phyloP scores from a whole-genome alignment of 106 monocot genomes.

The Allium fistulosum region DNA sequence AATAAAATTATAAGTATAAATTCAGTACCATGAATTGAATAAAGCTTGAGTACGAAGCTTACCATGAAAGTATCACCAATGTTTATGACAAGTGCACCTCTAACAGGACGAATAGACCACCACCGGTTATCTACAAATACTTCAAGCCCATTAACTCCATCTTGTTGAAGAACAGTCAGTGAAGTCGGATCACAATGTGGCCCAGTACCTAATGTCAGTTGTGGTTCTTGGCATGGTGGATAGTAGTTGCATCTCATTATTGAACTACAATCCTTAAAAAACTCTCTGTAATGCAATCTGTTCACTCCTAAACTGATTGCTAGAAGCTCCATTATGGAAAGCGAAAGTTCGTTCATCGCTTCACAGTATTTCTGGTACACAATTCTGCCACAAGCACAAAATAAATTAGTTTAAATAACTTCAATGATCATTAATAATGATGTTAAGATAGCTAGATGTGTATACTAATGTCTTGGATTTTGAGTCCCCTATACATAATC shows the following conservation, averaged over 20 bases:
- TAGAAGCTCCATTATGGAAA: constrained; percentile 67
- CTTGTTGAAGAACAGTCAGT: constrained; percentile 54
- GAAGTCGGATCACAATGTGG: constrained; percentile 66
- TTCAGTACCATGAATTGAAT: neutral
- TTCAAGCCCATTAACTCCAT: constrained; percentile 50
- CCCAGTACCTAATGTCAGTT: constrained; percentile 59
- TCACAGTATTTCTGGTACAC: constrained; percentile 68
- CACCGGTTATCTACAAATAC: constrained; percentile 35
- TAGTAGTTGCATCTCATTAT: constrained; percentile 74
- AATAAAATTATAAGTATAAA: neutral
- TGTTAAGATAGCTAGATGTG: neutral
- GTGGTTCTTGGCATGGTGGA: constrained; percentile 62
- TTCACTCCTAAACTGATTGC: constrained; percentile 65
- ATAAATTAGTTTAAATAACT: neutral
- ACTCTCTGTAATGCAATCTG: constrained; percentile 38
- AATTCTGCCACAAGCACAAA: constrained; percentile 18
- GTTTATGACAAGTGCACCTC: constrained; percentile 51
- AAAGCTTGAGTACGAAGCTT: neutral
- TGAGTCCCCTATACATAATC: neutral
- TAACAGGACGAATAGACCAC: constrained; percentile 32
- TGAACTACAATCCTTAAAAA: constrained; percentile 61
- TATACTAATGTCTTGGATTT: neutral
- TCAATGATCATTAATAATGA: neutral
- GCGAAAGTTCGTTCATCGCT: constrained; percentile 48
- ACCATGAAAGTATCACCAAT: constrained; percentile 85